These are phyloP conservation scores for Ogataea trehaloabstinens DNA, from an alignment of 805 yeast species.

Conservation along the genomic window DNA sequence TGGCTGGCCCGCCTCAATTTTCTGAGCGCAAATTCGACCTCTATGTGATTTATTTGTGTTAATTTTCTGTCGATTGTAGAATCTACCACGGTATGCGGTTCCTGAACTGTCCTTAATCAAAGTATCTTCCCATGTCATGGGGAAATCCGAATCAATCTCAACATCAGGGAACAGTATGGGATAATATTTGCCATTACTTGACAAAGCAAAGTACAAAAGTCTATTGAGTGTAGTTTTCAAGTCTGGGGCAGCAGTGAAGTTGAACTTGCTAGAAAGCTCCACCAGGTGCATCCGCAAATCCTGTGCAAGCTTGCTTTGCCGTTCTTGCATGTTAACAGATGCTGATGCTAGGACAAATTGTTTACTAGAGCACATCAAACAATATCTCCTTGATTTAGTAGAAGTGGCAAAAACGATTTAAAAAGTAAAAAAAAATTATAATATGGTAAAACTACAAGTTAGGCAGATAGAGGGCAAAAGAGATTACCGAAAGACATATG, in stretches of 20 bases:
- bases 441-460: not conserved
- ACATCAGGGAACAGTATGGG: conserved; percentile 18
- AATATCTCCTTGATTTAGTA: no score
- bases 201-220: conserved; percentile 14
- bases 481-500: not conserved
- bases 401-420: not conserved
- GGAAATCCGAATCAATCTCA: conserved; percentile 17
- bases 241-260: conserved; percentile 18
- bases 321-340: not conserved
- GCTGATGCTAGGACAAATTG: no score
- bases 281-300: conserved; percentile 6
- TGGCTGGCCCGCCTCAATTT: conserved; percentile 59
- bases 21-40: conserved; percentile 68
- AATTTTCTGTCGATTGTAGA: conserved; percentile 18
- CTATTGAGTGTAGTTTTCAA: conserved; percentile 17
- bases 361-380: no score
- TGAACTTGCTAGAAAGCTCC: conserved; percentile 13
- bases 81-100: conserved; percentile 16
- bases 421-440: not conserved
- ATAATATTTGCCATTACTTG: conserved; percentile 16
- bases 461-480: not conserved
- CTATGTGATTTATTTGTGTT: conserved; percentile 38
- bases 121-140: conserved; percentile 24
- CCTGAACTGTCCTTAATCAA: conserved; percentile 11
- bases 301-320: not conserved